Evolutionary conservation across 345 rosid species (phyloP), one percentile per base, ranked within the genome.

Genomic region (Hibiscus mutabilis): DNA sequence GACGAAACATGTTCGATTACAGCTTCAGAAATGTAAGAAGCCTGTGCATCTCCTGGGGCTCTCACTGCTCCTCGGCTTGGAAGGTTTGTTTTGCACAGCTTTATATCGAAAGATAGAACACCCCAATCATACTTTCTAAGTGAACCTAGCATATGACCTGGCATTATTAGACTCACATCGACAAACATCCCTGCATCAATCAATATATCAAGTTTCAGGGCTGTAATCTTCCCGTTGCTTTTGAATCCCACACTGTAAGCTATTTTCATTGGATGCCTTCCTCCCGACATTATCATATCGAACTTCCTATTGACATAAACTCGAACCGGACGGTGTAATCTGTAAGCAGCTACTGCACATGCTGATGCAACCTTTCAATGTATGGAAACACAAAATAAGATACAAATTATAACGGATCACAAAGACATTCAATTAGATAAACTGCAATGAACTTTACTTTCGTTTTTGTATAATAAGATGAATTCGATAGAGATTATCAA

Each of bases 211-310:
- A 89, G 79, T 65, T 79, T 78, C 55, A 93, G 77, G 51, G 92
- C 97, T 11, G 89, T 91, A 69, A 93, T 79, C 81, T 93, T 93
- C 31, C 98, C 94, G 42, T 81, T 84, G n/a, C 84, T 75, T 86
- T 83, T 91, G 81, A 89, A 93, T 29, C 97, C 98, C 4, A 89
- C 92, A 75, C 75, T 86, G 73, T 93, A 93, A 21, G 86, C 86
- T 78, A 93, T 76, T 69, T 89, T 83, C 91, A 93, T 86, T 0
- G 97, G 98, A 78, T 93, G 98, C 69, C 98, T 88, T 82, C 98
- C 96, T 75, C 96, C 97, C 15, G 90, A 84, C 84, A 86, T 84
- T 73, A 91, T 73, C 96, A 93, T 91, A 81, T 93, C 97, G 0
- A 86, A 87, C 77, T 81, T 85, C 12, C 96, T 87, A 69, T 83